Evolutionary conservation across 1,139 yeast genomes (phyloP), one percentile per base, ranked within the genome.

Genomic region (Wickerhamomyces sp.): DNA sequence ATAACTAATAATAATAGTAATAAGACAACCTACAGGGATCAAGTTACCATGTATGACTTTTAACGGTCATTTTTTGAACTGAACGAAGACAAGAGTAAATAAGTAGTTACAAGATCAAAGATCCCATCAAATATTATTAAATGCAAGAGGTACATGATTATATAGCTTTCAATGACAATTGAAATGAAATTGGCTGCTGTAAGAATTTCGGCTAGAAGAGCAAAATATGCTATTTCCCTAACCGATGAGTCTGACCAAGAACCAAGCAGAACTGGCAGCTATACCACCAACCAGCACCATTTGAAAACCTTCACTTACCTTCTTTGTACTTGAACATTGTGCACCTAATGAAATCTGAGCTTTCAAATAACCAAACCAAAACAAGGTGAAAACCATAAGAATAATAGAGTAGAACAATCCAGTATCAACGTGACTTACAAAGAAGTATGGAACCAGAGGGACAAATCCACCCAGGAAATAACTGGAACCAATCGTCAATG

Each of bases 191-290:
- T n/a, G n/a, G n/a, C n/a, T n/a, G n/a, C n/a, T n/a, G n/a, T n/a
- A n/a, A n/a, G n/a, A n/a, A n/a, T n/a, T n/a, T n/a, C n/a, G n/a
- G n/a, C n/a, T n/a, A n/a, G n/a, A n/a, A n/a, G n/a, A n/a, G n/a
- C n/a, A n/a, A n/a, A n/a, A n/a, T n/a, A n/a, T n/a, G n/a, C n/a
- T n/a, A n/a, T n/a, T n/a, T n/a, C 9, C 14, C 37, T 30, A 50
- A 26, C 49, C 95, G 45, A 88, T 79, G 45, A 81, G 62, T 55
- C 79, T 82, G 30, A 91, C 97, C 56, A 89, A 73, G 30, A 78
- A 78, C 96, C 96, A 91, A 16, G 98, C 97, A 18, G 95, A 86
- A 7, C 95, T 95, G 5, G 98, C 98, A 18, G 98, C 98, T 23
- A 84, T 64, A 14, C 96, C 94, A 28, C 98, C 98, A 34, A 87